Conservation (phyloP, 208 protist species). For the Novymonas esmeraldas region DNA sequence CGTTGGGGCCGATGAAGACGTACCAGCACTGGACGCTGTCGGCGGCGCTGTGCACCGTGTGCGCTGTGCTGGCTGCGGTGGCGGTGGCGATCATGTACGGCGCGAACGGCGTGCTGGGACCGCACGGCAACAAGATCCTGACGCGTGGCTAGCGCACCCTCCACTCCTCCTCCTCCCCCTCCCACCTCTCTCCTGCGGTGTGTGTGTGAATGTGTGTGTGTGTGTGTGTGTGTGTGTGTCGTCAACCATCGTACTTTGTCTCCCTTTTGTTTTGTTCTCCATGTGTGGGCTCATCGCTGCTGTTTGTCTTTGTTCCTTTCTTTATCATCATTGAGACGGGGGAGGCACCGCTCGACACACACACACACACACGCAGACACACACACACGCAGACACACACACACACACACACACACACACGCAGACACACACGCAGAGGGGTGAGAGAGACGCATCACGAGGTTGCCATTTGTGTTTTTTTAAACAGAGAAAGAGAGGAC, state of each 20-base stretch:
- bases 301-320: no score
- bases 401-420: no score
- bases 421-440: no score
- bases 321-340: no score
- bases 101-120: slow-evolving; percentile 28
- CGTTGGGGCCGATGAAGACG: slow-evolving; percentile 35
- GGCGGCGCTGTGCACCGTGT: slow-evolving; percentile 31
- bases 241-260: neutral
- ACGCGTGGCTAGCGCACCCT: neutral
- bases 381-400: no score
- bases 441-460: no score
- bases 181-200: neutral
- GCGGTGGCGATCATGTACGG: slow-evolving; percentile 32
- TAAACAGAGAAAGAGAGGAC: no score
- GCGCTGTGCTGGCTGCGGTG: slow-evolving; percentile 24
- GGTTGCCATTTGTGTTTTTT: no score
- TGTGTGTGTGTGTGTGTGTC: neutral
- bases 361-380: no score
- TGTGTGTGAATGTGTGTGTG: neutral
- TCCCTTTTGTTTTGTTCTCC: neutral
- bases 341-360: no score
- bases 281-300: no score
- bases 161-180: neutral
- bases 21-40: slow-evolving; percentile 54
- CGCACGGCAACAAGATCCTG: slow-evolving; percentile 26